Base-by-base conservation (phyloP, 768 basidiomycete species). In the Calocera cornea region DNA sequence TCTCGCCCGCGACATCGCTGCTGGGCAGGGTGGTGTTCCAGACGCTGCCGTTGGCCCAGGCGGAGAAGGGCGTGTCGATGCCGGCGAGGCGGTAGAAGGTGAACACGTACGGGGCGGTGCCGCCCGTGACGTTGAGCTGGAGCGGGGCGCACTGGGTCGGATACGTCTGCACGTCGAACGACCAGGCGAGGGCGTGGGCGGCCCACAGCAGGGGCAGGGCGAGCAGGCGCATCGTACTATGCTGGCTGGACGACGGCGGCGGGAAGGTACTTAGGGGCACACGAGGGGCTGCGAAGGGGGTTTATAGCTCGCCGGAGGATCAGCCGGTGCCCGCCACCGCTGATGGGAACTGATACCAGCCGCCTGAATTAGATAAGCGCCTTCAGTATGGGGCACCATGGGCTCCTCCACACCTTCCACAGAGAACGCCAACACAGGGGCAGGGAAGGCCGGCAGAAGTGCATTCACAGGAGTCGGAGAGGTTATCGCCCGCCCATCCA, bases 121-220 rank as follows among this genome's bases (percentile, higher is more conserved):
- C 54, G 10, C 16, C 14, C 14, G 54, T 60, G 54, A 60, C 31
- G 54, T 60, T 60, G 54, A 60, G 11, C 27, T 60, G 11, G 54
- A 60, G 54, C 31, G 54, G 31, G 54, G 27, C 54, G 54, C 54
- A 60, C 54, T 60, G 54, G 54, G 54, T 60, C 10, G 54, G 54
- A 19, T 29, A 60, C 14, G 54, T 60, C 27, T 60, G 5, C 5
- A 33, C 31, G 27, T 60, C 54, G 27, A 11, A 60, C 7, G 54
- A 27, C 54, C 54, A 60, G 54, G 14, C 54, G 16, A 60, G 54
- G 16, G 54, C 54, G 16, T 11, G 54, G 24, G 27, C 31, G 31
- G 54, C 54, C 27, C 54, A 60, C 27, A 10, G 14, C 54, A 60
- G 54, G 14, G 5, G 54, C 14, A 60, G 54, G 7, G 19, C 11